A percentile compares a stretch with the other conserved stretches of the same genome.
Conservation (phyloP, 2,329 filamentous ascomycete genomes). For the Cordyceps militaris region DNA sequence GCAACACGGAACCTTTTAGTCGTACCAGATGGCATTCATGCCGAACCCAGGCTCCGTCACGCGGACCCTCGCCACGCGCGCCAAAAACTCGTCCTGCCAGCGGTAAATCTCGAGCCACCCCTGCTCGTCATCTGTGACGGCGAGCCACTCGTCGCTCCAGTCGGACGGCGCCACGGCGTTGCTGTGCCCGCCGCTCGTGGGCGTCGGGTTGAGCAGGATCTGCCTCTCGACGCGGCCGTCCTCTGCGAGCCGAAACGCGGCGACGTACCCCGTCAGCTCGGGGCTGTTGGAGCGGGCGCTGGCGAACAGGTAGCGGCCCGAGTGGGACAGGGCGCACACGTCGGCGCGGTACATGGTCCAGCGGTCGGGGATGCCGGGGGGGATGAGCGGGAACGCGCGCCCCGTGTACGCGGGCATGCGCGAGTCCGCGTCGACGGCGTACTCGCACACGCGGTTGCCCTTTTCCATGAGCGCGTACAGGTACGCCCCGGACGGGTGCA, state of each 20-base stretch:
- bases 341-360: slow-evolving; percentile 72
- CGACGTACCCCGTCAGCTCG: slow-evolving; percentile 72
- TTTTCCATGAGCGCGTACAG: slow-evolving; percentile 85
- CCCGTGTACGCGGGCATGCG: slow-evolving; percentile 74
- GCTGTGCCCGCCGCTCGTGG: slow-evolving; percentile 79
- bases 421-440: slow-evolving; percentile 66
- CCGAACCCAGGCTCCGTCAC: slow-evolving; percentile 85
- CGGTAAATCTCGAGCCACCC: slow-evolving; percentile 84
- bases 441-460: slow-evolving; percentile 78
- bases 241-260: slow-evolving; percentile 65
- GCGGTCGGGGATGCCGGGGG: slow-evolving; percentile 54
- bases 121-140: slow-evolving; percentile 80
- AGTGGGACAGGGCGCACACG: slow-evolving; percentile 66
- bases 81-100: slow-evolving; percentile 76
- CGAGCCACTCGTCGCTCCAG: slow-evolving; percentile 85
- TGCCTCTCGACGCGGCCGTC: slow-evolving; percentile 66
- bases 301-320: slow-evolving; percentile 71
- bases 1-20: no score
- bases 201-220: slow-evolving; percentile 75
- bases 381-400: slow-evolving; percentile 70
- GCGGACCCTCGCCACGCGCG: slow-evolving; percentile 66
- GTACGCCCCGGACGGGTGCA: slow-evolving; percentile 70
- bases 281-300: slow-evolving; percentile 73
- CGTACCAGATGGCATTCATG: slow-evolving; percentile 96
- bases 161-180: slow-evolving; percentile 81